Conservation (phyloP, 2,329 filamentous ascomycete species). For the Venturia asperata region DNA sequence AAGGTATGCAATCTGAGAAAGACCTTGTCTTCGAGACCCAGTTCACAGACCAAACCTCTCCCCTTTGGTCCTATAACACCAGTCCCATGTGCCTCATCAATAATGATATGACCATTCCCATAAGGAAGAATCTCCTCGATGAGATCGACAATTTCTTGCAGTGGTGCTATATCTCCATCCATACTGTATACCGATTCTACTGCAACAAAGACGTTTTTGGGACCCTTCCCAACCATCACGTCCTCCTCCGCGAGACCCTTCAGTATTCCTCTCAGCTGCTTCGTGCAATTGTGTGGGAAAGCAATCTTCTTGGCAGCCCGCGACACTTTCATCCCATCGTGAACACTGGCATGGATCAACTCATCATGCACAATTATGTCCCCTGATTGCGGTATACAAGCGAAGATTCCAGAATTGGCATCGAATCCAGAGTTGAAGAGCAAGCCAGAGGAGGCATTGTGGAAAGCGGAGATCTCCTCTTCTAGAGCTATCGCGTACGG, state of each 20-base stretch:
- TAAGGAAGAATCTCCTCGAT: slow-evolving; percentile 50
- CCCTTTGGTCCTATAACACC: slow-evolving; percentile 53
- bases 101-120: slow-evolving; percentile 55
- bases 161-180: slow-evolving; percentile 67
- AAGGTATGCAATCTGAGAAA: slow-evolving; percentile 54
- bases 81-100: slow-evolving; percentile 63
- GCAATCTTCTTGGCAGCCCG: slow-evolving; percentile 43
- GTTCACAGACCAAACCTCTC: slow-evolving; percentile 50
- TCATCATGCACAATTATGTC: slow-evolving; percentile 63
- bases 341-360: slow-evolving; percentile 68
- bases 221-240: slow-evolving; percentile 27
- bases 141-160: slow-evolving; percentile 52
- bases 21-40: slow-evolving; percentile 47
- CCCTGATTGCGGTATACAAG: slow-evolving; percentile 40
- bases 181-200: slow-evolving; percentile 58
- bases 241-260: slow-evolving; percentile 28
- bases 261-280: slow-evolving; percentile 29
- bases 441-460: slow-evolving; percentile 50
- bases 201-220: slow-evolving; percentile 30
- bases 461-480: slow-evolving; percentile 51
- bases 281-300: slow-evolving; percentile 54
- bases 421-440: slow-evolving; percentile 53
- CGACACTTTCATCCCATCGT: slow-evolving; percentile 66
- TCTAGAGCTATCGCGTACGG: slow-evolving; percentile 54
- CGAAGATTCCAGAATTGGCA: slow-evolving; percentile 43